A percentile compares a stretch with the other conserved stretches of the same genome.
These are phyloP conservation scores for Cylindrodendrum hubeiense DNA, from an alignment of 2,329 filamentous ascomycete genomes.

Conservation along the genomic window DNA sequence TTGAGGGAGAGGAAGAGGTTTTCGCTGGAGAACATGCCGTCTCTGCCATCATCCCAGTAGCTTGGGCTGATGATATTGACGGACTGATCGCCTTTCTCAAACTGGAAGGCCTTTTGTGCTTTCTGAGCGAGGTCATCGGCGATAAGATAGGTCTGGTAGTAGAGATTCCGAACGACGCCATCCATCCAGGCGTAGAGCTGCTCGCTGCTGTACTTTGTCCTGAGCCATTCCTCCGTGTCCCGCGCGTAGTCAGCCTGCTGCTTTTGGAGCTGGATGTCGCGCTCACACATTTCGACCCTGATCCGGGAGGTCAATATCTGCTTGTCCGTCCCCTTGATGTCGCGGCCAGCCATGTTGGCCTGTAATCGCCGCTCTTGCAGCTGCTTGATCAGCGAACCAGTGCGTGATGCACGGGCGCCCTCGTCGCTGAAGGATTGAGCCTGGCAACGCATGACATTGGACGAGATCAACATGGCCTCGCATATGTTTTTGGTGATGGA, in stretches of 20 bases:
- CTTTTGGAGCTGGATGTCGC: constrained; percentile 7
- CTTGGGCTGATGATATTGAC: too few relatives aligned
- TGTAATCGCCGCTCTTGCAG: constrained; percentile 17
- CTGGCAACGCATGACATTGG: too few relatives aligned
- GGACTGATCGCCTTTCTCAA: constrained; percentile 12
- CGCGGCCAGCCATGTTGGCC: constrained; percentile 20
- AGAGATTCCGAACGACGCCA: background rate
- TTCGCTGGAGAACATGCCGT: too few relatives aligned
- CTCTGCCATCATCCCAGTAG: too few relatives aligned
- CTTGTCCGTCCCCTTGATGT: constrained; percentile 27
- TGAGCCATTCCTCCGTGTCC: constrained; percentile 5
- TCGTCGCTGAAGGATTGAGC: background rate
- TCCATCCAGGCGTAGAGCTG: constrained; percentile 20
- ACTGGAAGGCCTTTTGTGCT: constrained; percentile 18
- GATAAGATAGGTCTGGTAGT: constrained; percentile 9
- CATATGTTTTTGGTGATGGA: too few relatives aligned
- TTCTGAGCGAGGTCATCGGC: constrained; percentile 4
- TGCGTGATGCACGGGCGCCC: background rate
- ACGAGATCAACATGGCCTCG: too few relatives aligned
- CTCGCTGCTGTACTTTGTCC: constrained; percentile 18
- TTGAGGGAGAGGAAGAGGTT: too few relatives aligned
- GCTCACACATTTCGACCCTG: constrained; percentile 1
- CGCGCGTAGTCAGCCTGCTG: background rate
- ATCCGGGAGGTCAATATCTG: background rate
- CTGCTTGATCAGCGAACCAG: background rate